Evolutionary conservation across 805 yeast genomes (phyloP), one percentile per base, ranked within the genome.

Genomic region (Yamadazyma olivae): DNA sequence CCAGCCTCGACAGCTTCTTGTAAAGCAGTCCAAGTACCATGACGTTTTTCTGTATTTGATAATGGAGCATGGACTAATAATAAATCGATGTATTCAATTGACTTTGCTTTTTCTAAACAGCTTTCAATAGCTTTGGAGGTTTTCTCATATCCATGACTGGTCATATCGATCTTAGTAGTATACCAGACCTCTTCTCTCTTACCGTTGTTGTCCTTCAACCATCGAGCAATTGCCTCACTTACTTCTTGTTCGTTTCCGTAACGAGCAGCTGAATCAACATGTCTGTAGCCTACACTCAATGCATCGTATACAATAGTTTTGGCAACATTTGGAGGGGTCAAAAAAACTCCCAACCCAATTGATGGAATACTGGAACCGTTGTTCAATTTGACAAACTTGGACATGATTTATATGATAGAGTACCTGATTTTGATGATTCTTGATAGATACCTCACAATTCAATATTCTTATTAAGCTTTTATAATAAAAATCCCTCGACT

Each of bases 21-120:
- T 62, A 87, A 50, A 6, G 89, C 93, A 37, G 65, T 73, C 81
- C 89, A 87, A 26, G 95, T 84, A 47, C 76, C 83, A 20, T 17
- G 40, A 16, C 46, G 33, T 16, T 34, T 21, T 19, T 33, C 36
- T 13, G 33, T 21, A 25, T 27, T 35, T 9, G 33, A 27, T 5
- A 32, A 15, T 17, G 93, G 93, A 5, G 81, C 90, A 50, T 81
- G 86, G 24, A 65, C 44, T 41, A 68, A 57, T 3, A 67, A 40
- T 46, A 67, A 55, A 46, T 67, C 74, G 33, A 68, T 67, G 42
- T 66, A 62, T 3, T 44, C 69, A 35, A 67, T 56, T 28, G 46
- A 32, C 40, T 56, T 57, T 33, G 63, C 67, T 19, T 54, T 54
- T 30, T 49, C 49, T 33, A 63, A 62, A 33, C 56, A 64, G 20